A percentile compares a stretch with the other conserved stretches of the same genome.
Evolutionary conservation across 2,329 filamentous ascomycete genomes (phyloP).

Genomic region (Sporothrix sp.): DNA sequence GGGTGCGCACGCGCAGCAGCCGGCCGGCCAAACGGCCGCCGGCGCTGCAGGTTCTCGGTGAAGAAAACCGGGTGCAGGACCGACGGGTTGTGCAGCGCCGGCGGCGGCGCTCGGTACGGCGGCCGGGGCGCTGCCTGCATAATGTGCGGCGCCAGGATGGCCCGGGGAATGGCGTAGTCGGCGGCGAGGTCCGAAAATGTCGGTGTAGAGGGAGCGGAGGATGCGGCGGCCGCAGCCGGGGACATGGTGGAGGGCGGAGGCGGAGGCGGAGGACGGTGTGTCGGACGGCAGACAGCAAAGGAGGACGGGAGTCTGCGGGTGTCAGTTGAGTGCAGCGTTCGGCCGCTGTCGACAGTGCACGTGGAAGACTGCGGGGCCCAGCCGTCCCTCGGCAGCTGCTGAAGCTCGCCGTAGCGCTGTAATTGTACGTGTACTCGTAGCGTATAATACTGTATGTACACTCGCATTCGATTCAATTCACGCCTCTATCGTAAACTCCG

Average conservation of each 20-base stretch:
- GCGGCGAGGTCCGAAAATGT: conserved; percentile 1
- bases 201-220: background rate
- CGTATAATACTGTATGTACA: too few relatives aligned
- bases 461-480: too few relatives aligned
- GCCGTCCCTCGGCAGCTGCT: too few relatives aligned
- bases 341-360: too few relatives aligned
- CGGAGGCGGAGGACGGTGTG: background rate
- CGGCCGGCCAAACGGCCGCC: conserved; percentile 22
- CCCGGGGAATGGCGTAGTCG: conserved; percentile 7
- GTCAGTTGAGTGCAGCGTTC: too few relatives aligned
- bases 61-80: conserved; percentile 68
- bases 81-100: conserved; percentile 41
- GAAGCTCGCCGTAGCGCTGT: too few relatives aligned
- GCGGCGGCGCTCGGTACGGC: too few relatives aligned
- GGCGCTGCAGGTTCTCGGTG: conserved; percentile 49
- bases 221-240: background rate
- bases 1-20: background rate
- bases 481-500: too few relatives aligned
- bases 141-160: conserved; percentile 3
- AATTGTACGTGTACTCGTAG: too few relatives aligned
- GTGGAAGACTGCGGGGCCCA: too few relatives aligned
- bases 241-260: background rate
- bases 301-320: too few relatives aligned
- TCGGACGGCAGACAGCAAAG: too few relatives aligned
- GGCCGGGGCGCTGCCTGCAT: background rate